A percentile compares a stretch with the other conserved stretches of the same genome.
Conservation (phyloP, 352 stramenopile genomes). For the Pythium brassicae region DNA sequence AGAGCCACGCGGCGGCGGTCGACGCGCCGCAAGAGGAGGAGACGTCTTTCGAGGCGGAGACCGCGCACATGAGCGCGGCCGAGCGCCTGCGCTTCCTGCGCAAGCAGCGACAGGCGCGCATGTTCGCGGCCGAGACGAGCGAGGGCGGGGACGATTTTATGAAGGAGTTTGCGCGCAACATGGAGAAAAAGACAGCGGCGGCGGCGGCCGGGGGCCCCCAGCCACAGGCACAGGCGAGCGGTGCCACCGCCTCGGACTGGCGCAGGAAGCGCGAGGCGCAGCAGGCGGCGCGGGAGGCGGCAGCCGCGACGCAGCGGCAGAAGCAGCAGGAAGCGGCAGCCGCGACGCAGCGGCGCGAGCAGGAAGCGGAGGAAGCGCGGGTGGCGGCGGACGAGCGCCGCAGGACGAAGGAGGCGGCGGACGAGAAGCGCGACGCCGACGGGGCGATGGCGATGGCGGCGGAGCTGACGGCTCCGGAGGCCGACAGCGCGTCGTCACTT, state of each 20-base stretch:
- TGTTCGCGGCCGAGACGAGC: constrained; percentile 24
- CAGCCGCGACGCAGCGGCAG: no score
- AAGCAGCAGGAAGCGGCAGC: no score
- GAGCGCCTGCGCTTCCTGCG: constrained; percentile 60
- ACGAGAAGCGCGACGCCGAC: no score
- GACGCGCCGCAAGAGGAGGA: no score
- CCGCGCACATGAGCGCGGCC: constrained; percentile 49
- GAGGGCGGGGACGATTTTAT: constrained; percentile 58
- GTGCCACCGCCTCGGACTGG: constrained; percentile 6
- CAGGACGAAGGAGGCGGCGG: background rate
- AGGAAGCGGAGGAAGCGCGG: no score
- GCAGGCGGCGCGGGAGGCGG: constrained; percentile 1
- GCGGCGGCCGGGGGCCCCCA: constrained; percentile 11
- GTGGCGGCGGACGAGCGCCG: background rate
- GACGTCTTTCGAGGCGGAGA: constrained; percentile 43
- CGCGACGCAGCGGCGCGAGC: no score
- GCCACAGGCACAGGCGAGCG: constrained; percentile 3
- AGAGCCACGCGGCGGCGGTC: constrained; percentile 13
- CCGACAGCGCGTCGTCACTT: no score
- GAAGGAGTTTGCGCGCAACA: constrained; percentile 58
- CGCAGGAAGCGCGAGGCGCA: constrained; percentile 11
- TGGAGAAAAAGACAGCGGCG: constrained; percentile 53
- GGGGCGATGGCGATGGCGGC: no score
- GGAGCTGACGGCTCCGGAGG: no score
- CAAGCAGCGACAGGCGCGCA: constrained; percentile 29